A percentile compares a stretch with the other conserved stretches of the same genome.
Conservation (phyloP, 805 yeast genomes). For the Starmerella ratchasimensis region DNA sequence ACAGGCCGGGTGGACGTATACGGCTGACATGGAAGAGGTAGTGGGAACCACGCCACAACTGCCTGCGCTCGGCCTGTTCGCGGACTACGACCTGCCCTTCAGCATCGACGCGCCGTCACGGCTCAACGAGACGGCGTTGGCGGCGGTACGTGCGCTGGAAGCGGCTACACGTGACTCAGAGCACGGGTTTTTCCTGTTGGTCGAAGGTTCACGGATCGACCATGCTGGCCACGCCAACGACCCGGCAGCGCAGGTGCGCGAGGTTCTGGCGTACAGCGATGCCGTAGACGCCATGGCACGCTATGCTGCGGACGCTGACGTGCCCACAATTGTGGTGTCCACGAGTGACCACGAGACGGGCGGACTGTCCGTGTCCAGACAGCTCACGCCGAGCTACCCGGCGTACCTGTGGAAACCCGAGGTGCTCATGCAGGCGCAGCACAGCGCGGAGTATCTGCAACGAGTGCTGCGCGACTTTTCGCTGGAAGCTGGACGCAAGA, state of each 20-base stretch:
- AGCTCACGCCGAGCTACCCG: constrained; percentile 54
- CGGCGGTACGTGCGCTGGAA: constrained; percentile 57
- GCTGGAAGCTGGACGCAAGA: constrained; percentile 12
- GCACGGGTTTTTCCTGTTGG: constrained; percentile 69
- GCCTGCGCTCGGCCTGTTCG: constrained; percentile 67
- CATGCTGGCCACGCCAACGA: constrained; percentile 93
- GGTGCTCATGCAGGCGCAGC: constrained; percentile 51
- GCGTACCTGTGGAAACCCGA: constrained; percentile 83
- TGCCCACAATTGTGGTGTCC: constrained; percentile 64
- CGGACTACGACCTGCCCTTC: constrained; percentile 67
- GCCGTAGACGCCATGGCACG: constrained; percentile 64
- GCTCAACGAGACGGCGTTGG: constrained; percentile 59
- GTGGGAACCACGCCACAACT: constrained; percentile 49
- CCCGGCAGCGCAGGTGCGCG: constrained; percentile 87
- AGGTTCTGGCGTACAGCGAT: constrained; percentile 73
- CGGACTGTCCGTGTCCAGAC: constrained; percentile 79
- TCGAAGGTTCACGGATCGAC: constrained; percentile 89
- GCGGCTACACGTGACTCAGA: constrained; percentile 60
- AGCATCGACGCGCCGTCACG: constrained; percentile 54
- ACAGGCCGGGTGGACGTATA: constrained; percentile 49
- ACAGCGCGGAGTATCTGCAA: constrained; percentile 62
- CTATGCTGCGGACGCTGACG: constrained; percentile 50
- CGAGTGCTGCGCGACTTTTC: constrained; percentile 30
- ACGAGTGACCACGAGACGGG: constrained; percentile 96
- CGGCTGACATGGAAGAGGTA: constrained; percentile 37